A percentile compares a stretch with the other conserved stretches of the same genome.
Evolutionary conservation across 371 early-diverging fungal genomes (phyloP).

Genomic region (Lichtheimia hyalospora): DNA sequence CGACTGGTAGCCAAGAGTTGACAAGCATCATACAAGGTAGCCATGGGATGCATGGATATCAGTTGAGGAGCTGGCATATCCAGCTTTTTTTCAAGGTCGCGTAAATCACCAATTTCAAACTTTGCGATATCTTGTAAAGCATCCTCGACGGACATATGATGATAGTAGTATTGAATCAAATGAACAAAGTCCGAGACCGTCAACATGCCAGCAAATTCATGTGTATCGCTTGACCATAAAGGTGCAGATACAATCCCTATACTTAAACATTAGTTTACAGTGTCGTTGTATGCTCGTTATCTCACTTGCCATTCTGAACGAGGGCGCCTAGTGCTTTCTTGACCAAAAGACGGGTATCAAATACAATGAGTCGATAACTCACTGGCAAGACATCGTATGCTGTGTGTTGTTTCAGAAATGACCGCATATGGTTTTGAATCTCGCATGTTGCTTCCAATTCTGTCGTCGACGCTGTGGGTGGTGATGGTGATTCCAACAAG

Average conservation of each 20-base stretch:
- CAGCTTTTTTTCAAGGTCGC: constrained; percentile 58
- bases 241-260: constrained; percentile 94
- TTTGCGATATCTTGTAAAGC: constrained; percentile 86
- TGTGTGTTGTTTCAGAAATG: constrained; percentile 78
- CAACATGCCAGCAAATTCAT: constrained; percentile 89
- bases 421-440: constrained; percentile 51
- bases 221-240: constrained; percentile 80
- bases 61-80: constrained; percentile 61
- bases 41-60: constrained; percentile 78
- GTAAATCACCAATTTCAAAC: constrained; percentile 73
- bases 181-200: constrained; percentile 93
- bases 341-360: constrained; percentile 88
- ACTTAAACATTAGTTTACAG: not conserved
- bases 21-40: constrained; percentile 83
- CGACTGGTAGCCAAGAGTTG: constrained; percentile 73
- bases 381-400: constrained; percentile 91
- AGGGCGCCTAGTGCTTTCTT: constrained; percentile 91
- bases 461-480: too few species aligned
- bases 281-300: too few species aligned
- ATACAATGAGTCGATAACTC: constrained; percentile 85
- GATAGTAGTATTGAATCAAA: constrained; percentile 88
- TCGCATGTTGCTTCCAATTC: constrained; percentile 15
- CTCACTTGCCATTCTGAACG: constrained; percentile 89
- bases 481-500: not conserved
- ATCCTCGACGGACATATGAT: constrained; percentile 72